A percentile compares a stretch with the other conserved stretches of the same genome.
Evolutionary conservation across 805 yeast species (phyloP).

Genomic region (Myxozyma monticola): DNA sequence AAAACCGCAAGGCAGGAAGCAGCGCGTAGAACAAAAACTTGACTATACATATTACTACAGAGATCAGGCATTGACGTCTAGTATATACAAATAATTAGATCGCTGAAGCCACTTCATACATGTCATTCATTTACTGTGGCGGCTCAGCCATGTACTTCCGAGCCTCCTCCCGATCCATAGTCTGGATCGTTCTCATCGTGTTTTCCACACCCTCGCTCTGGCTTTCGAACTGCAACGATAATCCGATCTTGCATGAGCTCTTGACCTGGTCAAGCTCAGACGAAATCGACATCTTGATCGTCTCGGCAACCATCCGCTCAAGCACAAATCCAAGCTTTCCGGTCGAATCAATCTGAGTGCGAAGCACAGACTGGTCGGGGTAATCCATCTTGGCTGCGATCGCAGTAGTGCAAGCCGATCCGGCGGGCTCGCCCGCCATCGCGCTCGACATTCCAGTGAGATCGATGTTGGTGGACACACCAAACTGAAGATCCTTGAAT

Average conservation of each 20-base stretch:
- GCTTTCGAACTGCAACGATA: conserved; percentile 93
- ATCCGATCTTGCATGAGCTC: conserved; percentile 77
- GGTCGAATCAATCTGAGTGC: conserved; percentile 88
- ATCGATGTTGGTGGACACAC: conserved; percentile 76
- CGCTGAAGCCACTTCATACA: not conserved
- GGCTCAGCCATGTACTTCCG: conserved; percentile 26
- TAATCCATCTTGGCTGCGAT: conserved; percentile 97
- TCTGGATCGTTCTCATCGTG: conserved; percentile 13
- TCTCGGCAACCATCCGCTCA: conserved; percentile 92
- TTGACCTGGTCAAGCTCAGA: conserved; percentile 91
- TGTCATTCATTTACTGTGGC: conserved; percentile 16
- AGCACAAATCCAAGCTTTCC: conserved; percentile 90
- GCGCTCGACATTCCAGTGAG: conserved; percentile 43
- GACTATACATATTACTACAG: not conserved
- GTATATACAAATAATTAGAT: not conserved
- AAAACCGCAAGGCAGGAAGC: not conserved
- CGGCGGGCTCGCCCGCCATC: conserved; percentile 80
- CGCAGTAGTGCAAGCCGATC: conserved; percentile 87
- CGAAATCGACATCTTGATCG: conserved; percentile 80
- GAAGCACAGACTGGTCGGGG: conserved; percentile 83
- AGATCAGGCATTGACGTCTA: not conserved
- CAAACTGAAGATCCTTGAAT: conserved; percentile 91
- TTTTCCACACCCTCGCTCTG: conserved; percentile 78
- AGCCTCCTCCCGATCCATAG: conserved; percentile 19
- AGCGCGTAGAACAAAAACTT: not conserved